Base-by-base conservation (phyloP, 208 protist genomes). In the Wallacemonas collosoma region DNA sequence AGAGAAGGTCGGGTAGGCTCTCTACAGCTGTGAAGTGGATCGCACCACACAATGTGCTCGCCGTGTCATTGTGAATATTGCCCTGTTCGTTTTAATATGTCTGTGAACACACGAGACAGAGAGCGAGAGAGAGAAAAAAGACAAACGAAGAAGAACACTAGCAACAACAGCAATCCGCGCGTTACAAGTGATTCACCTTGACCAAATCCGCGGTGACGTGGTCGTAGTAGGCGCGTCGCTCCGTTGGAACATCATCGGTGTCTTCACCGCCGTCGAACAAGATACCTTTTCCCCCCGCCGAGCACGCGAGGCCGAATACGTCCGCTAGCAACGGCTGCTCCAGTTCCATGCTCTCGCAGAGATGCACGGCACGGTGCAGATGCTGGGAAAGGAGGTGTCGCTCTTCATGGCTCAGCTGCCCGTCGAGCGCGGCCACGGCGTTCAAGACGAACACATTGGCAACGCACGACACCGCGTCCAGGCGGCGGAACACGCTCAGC, bases 121-220 rank as follows among this genome's bases (percentile, higher is more conserved):
- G 55, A 60, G 55, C 0, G 55, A 60, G 63, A 70, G 53, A 40
- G 38, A 70, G 9, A 56, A 2, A 60, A 72, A 5, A 69, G 43
- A 39, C 51, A 65, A 69, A 39, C 38, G 57, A 12, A 69, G 9
- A 8, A 62, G n/a, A n/a, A 58, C 11, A 58, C 53, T 58, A 58
- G 7, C 53, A 58, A 58, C 9, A 58, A 5, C 53, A 8, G 53
- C 6, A 7, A n/a, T 8, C 11, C 11, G 14, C 53, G 26, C 53
- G 26, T n/a, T 58, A 58, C 66, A 71, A 12, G 60, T 76, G 75
- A 47, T 72, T 77, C n/a, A 83, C 71, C 75, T 95, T 95, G 48
- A 95, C 76, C 15, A 95, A 76, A 51, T 95, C 91, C 0, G 91
- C 91, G 3, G 91, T 95, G 53, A 95, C 82, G 68, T 90, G 74